Evolutionary conservation across 129 eudicot genomes (phyloP).

Genomic region (Centrapalus pauciflorus): DNA sequence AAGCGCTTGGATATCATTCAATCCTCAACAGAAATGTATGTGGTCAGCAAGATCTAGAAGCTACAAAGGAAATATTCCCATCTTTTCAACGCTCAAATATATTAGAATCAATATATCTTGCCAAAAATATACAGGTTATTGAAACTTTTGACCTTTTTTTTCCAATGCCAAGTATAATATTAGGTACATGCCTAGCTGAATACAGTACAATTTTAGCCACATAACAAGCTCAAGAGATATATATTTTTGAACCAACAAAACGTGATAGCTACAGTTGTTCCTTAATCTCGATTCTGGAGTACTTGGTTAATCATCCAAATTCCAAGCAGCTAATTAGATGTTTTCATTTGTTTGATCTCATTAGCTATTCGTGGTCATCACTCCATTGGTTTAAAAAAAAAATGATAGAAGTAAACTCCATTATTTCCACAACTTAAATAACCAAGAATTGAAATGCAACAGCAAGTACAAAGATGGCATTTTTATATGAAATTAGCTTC

Average conservation of each 20-base stretch:
- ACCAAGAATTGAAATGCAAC: neutral
- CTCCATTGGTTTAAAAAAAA: no score
- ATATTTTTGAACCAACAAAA: neutral
- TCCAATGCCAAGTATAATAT: neutral
- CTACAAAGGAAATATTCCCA: neutral
- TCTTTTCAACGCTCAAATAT: no score
- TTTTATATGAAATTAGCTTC: neutral
- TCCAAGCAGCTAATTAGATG: neutral
- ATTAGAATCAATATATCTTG: neutral
- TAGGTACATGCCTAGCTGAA: neutral
- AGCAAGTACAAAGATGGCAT: neutral
- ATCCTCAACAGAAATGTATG: neutral
- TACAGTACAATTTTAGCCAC: neutral
- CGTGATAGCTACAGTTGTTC: neutral
- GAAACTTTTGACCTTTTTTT: neutral
- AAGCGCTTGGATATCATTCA: neutral
- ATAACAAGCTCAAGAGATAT: neutral
- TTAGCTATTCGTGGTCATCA: neutral
- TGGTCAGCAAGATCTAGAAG: neutral
- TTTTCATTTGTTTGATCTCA: neutral
- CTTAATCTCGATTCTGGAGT: slow-evolving; percentile 3
- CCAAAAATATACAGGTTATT: neutral
- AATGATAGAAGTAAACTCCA: no score
- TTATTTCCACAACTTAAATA: neutral
- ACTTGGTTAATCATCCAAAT: neutral